Evolutionary conservation across 2,329 filamentous ascomycete species (phyloP).

Genomic region (Colletotrichum sp.): DNA sequence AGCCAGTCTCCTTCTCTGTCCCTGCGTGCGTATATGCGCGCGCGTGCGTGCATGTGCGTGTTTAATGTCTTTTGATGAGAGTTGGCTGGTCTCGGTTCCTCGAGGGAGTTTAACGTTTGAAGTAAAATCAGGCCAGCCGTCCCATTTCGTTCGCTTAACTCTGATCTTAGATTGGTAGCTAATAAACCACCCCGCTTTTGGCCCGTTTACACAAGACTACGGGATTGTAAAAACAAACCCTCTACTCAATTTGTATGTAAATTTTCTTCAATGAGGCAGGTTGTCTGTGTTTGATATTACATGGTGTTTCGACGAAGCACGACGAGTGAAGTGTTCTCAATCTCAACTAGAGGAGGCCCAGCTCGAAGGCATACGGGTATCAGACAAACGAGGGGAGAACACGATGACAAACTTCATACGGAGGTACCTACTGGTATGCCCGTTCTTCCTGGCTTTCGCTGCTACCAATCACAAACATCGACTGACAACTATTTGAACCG

Average conservation of each 20-base stretch:
- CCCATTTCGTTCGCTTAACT: neutral
- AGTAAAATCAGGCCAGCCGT: neutral
- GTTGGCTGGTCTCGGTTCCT: neutral
- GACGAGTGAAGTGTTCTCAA: neutral
- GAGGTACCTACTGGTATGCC: neutral
- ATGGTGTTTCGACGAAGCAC: neutral
- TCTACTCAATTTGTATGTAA: neutral
- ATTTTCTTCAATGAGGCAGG: neutral
- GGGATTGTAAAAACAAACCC: accelerated
- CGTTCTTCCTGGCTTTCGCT: neutral
- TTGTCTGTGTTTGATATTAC: neutral
- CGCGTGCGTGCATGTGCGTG: neutral
- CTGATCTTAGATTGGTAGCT: neutral
- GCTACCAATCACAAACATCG: neutral
- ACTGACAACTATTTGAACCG: neutral
- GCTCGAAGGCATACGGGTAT: neutral
- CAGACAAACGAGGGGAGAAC: neutral
- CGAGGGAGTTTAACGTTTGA: neutral
- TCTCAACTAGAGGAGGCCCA: neutral
- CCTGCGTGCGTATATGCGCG: neutral
- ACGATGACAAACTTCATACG: neutral
- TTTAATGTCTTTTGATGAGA: neutral
- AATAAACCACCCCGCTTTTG: neutral
- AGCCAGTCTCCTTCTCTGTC: neutral
- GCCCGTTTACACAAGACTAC: neutral